phyloP scores from a whole-genome alignment of 2,329 filamentous ascomycete genomes.

The Curvularia sp. region DNA sequence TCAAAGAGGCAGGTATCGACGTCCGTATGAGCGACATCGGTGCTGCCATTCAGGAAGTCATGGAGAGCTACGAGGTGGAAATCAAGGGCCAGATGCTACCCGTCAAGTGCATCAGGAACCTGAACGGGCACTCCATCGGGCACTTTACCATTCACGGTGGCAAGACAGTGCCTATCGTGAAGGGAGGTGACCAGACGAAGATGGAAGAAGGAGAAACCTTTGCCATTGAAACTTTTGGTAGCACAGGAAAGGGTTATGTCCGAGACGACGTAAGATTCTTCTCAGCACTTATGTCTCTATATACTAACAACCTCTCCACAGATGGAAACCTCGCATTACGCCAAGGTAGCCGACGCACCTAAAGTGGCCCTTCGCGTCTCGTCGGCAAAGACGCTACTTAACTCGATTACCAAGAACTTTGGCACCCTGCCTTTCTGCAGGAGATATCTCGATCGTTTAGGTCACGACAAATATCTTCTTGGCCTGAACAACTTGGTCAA shows the following conservation, averaged over 20 bases:
- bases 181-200: conserved; percentile 85
- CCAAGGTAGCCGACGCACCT: conserved; percentile 73
- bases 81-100: conserved; percentile 79
- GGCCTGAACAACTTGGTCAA: conserved; percentile 87
- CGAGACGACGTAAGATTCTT: conserved; percentile 71
- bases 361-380: conserved; percentile 78
- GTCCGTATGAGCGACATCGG: conserved; percentile 87
- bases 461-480: conserved; percentile 91
- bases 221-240: conserved; percentile 95
- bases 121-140: conserved; percentile 89
- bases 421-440: conserved; percentile 90
- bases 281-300: background rate
- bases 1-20: conserved; percentile 90
- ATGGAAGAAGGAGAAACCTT: conserved; percentile 98
- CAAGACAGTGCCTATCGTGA: conserved; percentile 94
- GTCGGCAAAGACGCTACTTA: conserved; percentile 85
- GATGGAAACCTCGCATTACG: conserved; percentile 88
- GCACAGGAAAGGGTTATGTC: conserved; percentile 88
- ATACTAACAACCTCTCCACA: conserved; percentile 33
- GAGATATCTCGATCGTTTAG: conserved; percentile 89
- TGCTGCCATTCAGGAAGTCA: conserved; percentile 82
- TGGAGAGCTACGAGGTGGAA: conserved; percentile 92
- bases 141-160: conserved; percentile 90
- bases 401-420: conserved; percentile 95
- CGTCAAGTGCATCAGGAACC: conserved; percentile 84